A percentile compares a stretch with the other conserved stretches of the same genome.
These are phyloP conservation scores for Penicillium salamii DNA, from an alignment of 495 filamentous ascomycete genomes.

Conservation along the genomic window DNA sequence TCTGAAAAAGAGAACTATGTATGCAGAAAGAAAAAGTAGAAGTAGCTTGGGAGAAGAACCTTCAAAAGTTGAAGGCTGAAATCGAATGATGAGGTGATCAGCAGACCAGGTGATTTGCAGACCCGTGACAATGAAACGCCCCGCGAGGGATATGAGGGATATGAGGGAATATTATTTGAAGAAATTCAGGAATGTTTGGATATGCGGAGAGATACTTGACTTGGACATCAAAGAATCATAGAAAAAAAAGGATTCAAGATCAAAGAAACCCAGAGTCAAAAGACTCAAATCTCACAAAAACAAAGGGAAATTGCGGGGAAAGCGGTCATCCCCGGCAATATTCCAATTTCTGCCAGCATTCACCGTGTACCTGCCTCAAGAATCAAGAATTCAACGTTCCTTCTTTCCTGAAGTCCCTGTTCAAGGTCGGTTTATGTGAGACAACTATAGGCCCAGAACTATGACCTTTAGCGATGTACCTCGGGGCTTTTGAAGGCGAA, in stretches of 20 bases:
- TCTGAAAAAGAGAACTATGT: too few relatives aligned
- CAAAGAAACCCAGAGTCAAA: neutral
- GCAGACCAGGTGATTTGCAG: constrained; percentile 26
- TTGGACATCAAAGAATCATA: neutral
- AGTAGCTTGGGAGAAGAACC: neutral
- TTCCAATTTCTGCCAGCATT: too few relatives aligned
- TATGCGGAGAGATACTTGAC: neutral
- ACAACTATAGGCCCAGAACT: too few relatives aligned
- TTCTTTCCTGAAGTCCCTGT: too few relatives aligned
- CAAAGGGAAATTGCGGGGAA: constrained; percentile 4
- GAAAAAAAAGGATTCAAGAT: neutral
- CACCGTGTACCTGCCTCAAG: too few relatives aligned
- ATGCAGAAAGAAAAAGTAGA: too few relatives aligned
- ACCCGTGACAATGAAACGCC: constrained; percentile 17
- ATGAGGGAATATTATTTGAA: too few relatives aligned
- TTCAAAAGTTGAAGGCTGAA: neutral
- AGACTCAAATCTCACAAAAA: neutral
- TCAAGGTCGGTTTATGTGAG: too few relatives aligned
- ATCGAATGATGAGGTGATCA: constrained; percentile 27
- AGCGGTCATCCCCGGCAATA: constrained; percentile 1
- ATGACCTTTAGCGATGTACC: too few relatives aligned
- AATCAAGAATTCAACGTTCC: too few relatives aligned
- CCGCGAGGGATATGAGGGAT: constrained; percentile 6
- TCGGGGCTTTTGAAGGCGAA: too few relatives aligned
- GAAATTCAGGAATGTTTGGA: neutral